Evolutionary conservation across 202 grass and related monocot genomes (phyloP), one percentile per base, ranked within the genome.

Genomic region (Eragrostis tef): DNA sequence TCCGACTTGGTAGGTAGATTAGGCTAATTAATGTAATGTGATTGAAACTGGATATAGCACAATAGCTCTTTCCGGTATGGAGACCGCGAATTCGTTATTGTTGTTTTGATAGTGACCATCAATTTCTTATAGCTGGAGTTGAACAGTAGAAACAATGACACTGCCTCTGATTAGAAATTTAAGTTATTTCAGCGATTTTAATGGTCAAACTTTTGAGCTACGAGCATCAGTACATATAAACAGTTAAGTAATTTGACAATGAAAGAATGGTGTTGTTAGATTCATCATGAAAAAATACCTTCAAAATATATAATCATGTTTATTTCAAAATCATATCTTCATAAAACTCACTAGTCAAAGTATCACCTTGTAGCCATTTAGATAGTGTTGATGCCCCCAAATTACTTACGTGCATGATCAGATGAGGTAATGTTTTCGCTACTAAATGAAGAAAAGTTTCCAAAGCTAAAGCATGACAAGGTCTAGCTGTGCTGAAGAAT

Each of bases 21-120:
- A 74, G 49, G 61, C 31, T 75, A 66, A 46, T 53, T 77, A 60
- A 10, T 73, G 56, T 41, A 77, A 41, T 77, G 27, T 78, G 19
- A 21, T 34, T 78, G 27, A 17, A 85, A 79, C 31, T 78, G 53
- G 65, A 71, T 43, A 63, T 39, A 71, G 11, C 15, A n/a, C 29
- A n/a, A 6, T 42, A 53, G 27, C 65, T 78, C 31, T 21, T 71
- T 11, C 65, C 16, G 41, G 11, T 70, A 50, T 16, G 11, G 11
- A 7, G 43, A 50, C 48, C 46, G 78, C 47, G 29, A 72, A 53
- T 54, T 65, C 48, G 54, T 57, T 53, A 17, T 79, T 58, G 15
- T 60, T 56, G 19, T 64, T 85, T 79, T 29, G 47, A 54, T 17
- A 60, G 78, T 65, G 48, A 65, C 11, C 21, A 36, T 57, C 39